Conservation (phyloP, 2,329 filamentous ascomycete genomes). For the Fusarium burgessii region DNA sequence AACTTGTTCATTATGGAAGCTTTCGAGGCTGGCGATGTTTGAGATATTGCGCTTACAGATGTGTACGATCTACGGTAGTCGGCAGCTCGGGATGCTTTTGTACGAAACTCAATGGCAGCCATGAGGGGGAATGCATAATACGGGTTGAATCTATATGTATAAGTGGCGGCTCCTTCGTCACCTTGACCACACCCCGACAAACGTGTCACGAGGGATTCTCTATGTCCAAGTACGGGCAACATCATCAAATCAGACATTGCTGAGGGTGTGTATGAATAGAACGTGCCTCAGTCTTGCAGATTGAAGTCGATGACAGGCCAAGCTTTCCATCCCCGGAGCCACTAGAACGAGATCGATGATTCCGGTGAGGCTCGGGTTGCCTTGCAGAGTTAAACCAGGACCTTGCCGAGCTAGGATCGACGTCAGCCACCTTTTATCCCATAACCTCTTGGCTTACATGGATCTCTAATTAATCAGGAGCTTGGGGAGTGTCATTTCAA, state of each 20-base stretch:
- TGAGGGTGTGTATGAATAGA: slow-evolving; percentile 1
- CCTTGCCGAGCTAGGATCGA: slow-evolving; percentile 29
- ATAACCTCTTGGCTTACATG: slow-evolving; percentile 6
- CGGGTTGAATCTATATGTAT: background rate
- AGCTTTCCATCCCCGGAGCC: slow-evolving; percentile 2
- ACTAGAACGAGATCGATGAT: slow-evolving; percentile 41
- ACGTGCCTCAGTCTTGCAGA: slow-evolving; percentile 7
- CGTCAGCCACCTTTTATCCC: slow-evolving; percentile 15
- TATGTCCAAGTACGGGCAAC: background rate
- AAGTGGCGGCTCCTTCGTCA: slow-evolving; percentile 17
- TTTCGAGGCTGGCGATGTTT: background rate
- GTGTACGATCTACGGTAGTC: background rate
- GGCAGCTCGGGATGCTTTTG: slow-evolving; percentile 15
- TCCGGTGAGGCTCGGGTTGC: slow-evolving; percentile 41
- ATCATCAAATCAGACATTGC: background rate
- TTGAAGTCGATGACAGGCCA: background rate
- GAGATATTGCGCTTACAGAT: background rate
- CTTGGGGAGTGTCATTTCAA: background rate
- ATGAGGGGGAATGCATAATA: background rate
- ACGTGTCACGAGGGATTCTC: slow-evolving; percentile 13
- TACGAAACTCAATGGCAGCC: slow-evolving; percentile 12
- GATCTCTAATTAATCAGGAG: background rate
- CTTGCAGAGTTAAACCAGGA: slow-evolving; percentile 42
- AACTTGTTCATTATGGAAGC: slow-evolving; percentile 43
- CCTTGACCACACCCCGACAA: slow-evolving; percentile 4